Evolutionary conservation across 129 eudicot species (phyloP), one percentile per base, ranked within the genome.

Genomic region (Escallonia herrerae): DNA sequence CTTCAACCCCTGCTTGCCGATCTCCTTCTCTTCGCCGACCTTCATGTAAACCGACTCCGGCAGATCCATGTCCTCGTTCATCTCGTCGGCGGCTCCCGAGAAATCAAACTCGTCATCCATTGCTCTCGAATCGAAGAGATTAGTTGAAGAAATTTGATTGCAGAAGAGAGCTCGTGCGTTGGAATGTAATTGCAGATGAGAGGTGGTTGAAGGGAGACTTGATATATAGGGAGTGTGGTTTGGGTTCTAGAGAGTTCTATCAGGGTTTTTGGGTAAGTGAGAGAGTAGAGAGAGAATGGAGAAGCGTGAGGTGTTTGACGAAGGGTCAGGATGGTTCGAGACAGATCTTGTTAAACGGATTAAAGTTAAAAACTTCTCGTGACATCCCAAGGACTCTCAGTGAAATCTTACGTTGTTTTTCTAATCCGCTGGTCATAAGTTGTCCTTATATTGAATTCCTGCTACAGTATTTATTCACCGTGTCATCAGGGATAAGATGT

Each of bases 21-120:
- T 94, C 77, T 89, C 96, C 72, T 82, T 89, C 80, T 94, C 99
- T 7, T 94, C 99, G 5, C 99, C 99, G 22, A 84, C 97, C 64
- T 86, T 90, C 80, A 86, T 55, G 65, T n/a, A 64, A 0, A 22
- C 33, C 65, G 58, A 86, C 52, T 69, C 67, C 61, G 82, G 86
- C 60, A 86, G 77, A 69, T 84, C 87, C 77, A 75, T 59, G 58
- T 81, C 94, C 3, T 73, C 89, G 64, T 71, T 80, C 83, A 78
- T 68, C 13, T 75, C 84, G 37, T 72, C 85, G 5, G 79, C 79
- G 33, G 85, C 63, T 22, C 33, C 33, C 6, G 87, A 78, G 66
- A 90, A 81, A 2, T 78, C 89, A 56, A 86, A 90, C 79, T 79
- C 91, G 63, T 75, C 87, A 44, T 86, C 89, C 97, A 90, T 90